A percentile compares a stretch with the other conserved stretches of the same genome.
Evolutionary conservation across 257 asterid genomes (phyloP).

Genomic region (Solanum corneliomulleri): DNA sequence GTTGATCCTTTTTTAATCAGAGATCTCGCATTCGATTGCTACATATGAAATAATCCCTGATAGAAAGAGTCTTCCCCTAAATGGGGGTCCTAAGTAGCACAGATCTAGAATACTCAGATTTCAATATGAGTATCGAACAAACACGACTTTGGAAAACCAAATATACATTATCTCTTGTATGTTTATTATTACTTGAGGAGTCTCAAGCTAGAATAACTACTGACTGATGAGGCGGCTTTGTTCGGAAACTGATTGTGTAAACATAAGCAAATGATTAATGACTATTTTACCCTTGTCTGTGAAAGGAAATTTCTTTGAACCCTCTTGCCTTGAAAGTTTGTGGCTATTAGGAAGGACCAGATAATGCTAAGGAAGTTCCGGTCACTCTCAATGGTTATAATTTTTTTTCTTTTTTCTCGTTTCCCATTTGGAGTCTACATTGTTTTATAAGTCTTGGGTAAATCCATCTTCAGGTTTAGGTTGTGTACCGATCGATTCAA

Average conservation of each 20-base stretch:
- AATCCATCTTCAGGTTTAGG: background rate
- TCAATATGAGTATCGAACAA: no score
- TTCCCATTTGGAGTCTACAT: background rate
- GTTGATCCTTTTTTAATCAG: accelerated
- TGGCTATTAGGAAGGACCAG: background rate
- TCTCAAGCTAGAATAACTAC: constrained; percentile 5
- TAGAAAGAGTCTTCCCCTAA: background rate
- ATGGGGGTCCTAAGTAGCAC: no score
- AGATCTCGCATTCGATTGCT: background rate
- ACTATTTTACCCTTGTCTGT: background rate
- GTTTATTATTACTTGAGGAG: background rate
- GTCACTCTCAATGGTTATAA: background rate
- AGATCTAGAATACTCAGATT: no score
- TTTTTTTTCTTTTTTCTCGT: background rate
- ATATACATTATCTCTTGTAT: background rate
- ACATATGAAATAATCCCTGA: background rate
- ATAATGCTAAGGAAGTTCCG: background rate
- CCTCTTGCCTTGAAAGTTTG: background rate
- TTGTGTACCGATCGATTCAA: background rate
- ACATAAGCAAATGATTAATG: background rate
- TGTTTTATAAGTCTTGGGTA: background rate
- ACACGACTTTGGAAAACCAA: background rate
- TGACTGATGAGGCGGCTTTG: constrained; percentile 55
- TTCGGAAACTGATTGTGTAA: constrained; percentile 29
- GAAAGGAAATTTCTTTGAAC: background rate